Evolutionary conservation across 257 asterid species (phyloP), one percentile per base, ranked within the genome.

Genomic region (Osmanthus fragrans): DNA sequence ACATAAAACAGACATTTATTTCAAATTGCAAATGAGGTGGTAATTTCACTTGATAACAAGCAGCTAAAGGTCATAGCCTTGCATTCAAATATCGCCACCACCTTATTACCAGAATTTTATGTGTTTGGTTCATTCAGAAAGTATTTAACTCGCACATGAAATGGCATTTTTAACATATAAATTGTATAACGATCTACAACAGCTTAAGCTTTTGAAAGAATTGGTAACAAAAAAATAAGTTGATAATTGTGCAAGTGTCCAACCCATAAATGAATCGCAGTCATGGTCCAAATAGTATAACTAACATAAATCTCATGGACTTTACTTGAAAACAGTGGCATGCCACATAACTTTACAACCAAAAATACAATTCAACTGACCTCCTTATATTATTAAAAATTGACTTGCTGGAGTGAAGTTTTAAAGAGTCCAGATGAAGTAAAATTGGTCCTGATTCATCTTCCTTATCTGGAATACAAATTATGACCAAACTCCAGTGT

Each of bases 401-500:
- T 71, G 84, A 79, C 80, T 75, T 82, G 89, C 97, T 93, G 75
- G 0, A 4, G 83, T 96, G 99, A 79, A 88, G 67, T 81, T 91
- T 86, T 42, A 96, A 81, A 72, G 99, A 96, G 89, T 96, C 99
- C 90, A 96, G 83, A 87, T 96, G 99, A 84, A 93, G 97, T 63
- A 93, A 65, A 67, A 87, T 77, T 36, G 90, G 94, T 66, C 96
- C 95, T 3, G 84, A 85, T 77, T 84, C 89, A 74, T 87, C 94
- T 80, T 92, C 93, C 85, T 90, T 91, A 45, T 88, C 82, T 72
- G 98, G 98, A 68, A 90, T 90, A 82, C 96, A 92, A 76, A 96
- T 89, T 77, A 93, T 92, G 76, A 87, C 89, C 97, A 96, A 89
- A 89, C 99, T 96, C 99, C 99, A 96, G 83, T 96, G 99, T 37